Percentiles rank a stretch among this genome's conserved stretches.
phyloP scores from a whole-genome alignment of 1,139 yeast genomes.

The Diutina sp. region DNA sequence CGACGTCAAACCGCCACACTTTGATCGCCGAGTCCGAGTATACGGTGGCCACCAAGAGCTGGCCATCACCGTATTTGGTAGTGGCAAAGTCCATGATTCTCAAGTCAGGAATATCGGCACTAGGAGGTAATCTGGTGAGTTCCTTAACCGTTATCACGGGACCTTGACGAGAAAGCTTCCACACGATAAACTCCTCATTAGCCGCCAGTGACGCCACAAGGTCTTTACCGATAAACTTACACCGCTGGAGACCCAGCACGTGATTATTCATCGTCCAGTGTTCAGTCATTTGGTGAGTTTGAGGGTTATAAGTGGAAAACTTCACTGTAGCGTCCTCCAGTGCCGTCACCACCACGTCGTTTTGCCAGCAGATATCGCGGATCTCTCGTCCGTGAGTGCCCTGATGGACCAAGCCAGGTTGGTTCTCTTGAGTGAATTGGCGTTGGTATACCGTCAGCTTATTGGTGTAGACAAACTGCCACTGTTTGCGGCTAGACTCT shows the following conservation, averaged over 20 bases:
- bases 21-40: constrained; percentile 78
- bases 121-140: constrained; percentile 29
- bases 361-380: constrained; percentile 37
- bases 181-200: constrained; percentile 74
- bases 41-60: constrained; percentile 50
- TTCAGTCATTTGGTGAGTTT: constrained; percentile 11
- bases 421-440: neutral
- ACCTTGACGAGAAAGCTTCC: constrained; percentile 40
- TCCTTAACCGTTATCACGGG: constrained; percentile 31
- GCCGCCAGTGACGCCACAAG: constrained; percentile 60
- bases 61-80: constrained; percentile 12
- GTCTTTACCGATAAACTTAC: constrained; percentile 44
- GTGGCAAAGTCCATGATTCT: constrained; percentile 78
- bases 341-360: constrained; percentile 46
- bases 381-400: constrained; percentile 92
- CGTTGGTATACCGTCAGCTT: constrained; percentile 15
- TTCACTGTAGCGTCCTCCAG: constrained; percentile 81
- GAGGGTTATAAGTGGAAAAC: constrained; percentile 12
- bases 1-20: constrained; percentile 41
- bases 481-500: constrained; percentile 7
- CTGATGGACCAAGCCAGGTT: constrained; percentile 18
- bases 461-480: constrained; percentile 40
- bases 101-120: constrained; percentile 55
- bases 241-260: constrained; percentile 75
- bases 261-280: constrained; percentile 66